A percentile compares a stretch with the other conserved stretches of the same genome.
Evolutionary conservation across 139 green algal species (phyloP).

Genomic region (Axilococcus clingmanii): DNA sequence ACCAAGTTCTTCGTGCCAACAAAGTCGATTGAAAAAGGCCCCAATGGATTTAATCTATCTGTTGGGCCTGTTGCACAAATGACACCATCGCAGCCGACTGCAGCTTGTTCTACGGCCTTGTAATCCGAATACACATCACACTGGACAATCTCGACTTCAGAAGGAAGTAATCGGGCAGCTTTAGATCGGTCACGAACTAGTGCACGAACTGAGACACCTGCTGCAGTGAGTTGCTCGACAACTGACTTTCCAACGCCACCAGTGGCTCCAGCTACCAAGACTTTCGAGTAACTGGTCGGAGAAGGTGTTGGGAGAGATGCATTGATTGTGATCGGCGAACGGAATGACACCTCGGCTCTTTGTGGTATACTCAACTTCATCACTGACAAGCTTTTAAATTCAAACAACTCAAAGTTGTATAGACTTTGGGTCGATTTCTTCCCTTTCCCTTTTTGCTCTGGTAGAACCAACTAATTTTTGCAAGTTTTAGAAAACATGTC

Average conservation of each 20-base stretch:
- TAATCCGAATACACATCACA: conserved; percentile 54
- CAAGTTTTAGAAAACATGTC: too few relatives aligned
- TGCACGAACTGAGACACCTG: conserved; percentile 38
- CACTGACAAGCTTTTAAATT: too few relatives aligned
- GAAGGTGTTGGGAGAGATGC: too few relatives aligned
- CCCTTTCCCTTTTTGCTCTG: too few relatives aligned
- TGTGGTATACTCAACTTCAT: too few relatives aligned
- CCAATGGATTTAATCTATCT: conserved; percentile 47
- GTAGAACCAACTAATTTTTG: too few relatives aligned
- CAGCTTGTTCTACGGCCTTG: conserved; percentile 31
- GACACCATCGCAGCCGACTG: conserved; percentile 42
- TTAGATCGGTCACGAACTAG: conserved; percentile 46
- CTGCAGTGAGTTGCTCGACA: conserved; percentile 30
- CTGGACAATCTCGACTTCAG: conserved; percentile 28
- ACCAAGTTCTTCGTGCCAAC: conserved; percentile 69
- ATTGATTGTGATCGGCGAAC: too few relatives aligned
- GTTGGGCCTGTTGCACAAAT: conserved; percentile 54
- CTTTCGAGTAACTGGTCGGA: conserved; percentile 24
- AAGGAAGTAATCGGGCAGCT: conserved; percentile 23
- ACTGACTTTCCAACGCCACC: conserved; percentile 41
- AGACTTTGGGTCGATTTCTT: too few relatives aligned
- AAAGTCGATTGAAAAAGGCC: conserved; percentile 61
- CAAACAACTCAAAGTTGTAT: too few relatives aligned
- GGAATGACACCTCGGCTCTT: too few relatives aligned
- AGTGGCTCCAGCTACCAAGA: conserved; percentile 48